A percentile compares a stretch with the other conserved stretches of the same genome.
phyloP scores from a whole-genome alignment of 805 yeast species.

The Myxozyma vanderwaltii region DNA sequence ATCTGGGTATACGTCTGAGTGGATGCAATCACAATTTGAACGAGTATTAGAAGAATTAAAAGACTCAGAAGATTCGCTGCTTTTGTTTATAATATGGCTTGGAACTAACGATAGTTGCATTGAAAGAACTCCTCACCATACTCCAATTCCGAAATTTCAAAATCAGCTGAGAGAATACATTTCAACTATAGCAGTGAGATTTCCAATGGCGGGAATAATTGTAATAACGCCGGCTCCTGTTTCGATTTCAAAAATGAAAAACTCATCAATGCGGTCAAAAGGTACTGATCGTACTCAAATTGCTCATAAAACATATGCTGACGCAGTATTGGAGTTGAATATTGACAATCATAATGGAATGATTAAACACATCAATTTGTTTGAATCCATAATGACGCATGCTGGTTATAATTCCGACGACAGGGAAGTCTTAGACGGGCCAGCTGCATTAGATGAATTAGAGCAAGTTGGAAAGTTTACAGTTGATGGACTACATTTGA shows the following conservation, averaged over 20 bases:
- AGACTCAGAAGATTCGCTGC: slow-evolving; percentile 11
- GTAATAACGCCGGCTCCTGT: slow-evolving; percentile 30
- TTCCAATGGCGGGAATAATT: slow-evolving; percentile 16
- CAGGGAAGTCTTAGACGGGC: background rate
- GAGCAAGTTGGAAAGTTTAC: slow-evolving; percentile 12
- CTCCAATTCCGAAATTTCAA: slow-evolving; percentile 8
- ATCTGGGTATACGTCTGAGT: slow-evolving; percentile 30
- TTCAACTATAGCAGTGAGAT: background rate
- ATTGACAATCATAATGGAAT: background rate
- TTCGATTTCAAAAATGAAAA: slow-evolving; percentile 11
- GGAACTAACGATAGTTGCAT: slow-evolving; percentile 32
- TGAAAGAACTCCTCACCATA: slow-evolving; percentile 26
- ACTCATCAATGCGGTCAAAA: slow-evolving; percentile 18
- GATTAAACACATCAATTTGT: slow-evolving; percentile 16
- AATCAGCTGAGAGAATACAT: slow-evolving; percentile 9
- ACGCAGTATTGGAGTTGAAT: slow-evolving; percentile 15
- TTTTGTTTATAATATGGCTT: slow-evolving; percentile 32
- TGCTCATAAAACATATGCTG: slow-evolving; percentile 22
- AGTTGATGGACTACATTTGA: slow-evolving; percentile 36
- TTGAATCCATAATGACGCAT: slow-evolving; percentile 29
- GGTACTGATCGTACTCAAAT: slow-evolving; percentile 27
- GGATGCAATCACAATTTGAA: slow-evolving; percentile 31
- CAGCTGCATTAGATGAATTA: slow-evolving; percentile 5
- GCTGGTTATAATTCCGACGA: slow-evolving; percentile 22
- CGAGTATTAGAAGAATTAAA: slow-evolving; percentile 20